Evolutionary conservation across 352 stramenopile genomes (phyloP).

Genomic region (Phytophthora pseudosyringae): DNA sequence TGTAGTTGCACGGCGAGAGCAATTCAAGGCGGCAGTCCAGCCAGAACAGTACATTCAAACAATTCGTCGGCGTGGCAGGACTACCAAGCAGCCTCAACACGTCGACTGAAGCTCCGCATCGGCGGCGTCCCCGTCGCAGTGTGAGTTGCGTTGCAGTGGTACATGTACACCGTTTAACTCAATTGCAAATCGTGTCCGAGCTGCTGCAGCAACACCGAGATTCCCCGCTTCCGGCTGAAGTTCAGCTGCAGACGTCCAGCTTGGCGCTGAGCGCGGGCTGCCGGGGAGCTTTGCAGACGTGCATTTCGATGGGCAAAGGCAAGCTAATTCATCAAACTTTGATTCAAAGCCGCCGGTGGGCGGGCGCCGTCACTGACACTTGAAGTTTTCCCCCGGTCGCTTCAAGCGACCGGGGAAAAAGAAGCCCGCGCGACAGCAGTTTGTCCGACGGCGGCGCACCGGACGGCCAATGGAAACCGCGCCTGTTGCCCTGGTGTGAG

Average conservation of each 20-base stretch:
- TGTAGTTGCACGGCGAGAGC: no score
- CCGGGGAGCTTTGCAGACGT: not conserved
- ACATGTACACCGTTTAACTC: not conserved
- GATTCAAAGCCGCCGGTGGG: no score
- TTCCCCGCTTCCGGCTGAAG: not conserved
- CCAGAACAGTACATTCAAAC: no score
- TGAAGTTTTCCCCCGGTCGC: not conserved
- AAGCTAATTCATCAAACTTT: no score
- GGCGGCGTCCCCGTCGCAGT: no score
- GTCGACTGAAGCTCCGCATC: no score
- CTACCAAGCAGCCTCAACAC: no score
- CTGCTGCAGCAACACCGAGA: not conserved
- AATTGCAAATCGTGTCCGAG: conserved; percentile 2
- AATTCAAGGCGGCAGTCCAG: no score
- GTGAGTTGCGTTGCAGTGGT: not conserved
- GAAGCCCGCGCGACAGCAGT: not conserved
- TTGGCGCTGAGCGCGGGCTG: not conserved
- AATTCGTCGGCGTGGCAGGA: no score
- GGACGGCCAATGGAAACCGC: conserved; percentile 2
- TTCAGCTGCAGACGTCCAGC: conserved; percentile 6
- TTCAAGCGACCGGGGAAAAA: conserved; percentile 3
- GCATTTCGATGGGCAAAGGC: not conserved
- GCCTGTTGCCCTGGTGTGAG: conserved; percentile 1
- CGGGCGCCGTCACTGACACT: no score
- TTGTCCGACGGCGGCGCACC: conserved; percentile 6